phyloP scores from a whole-genome alignment of 1,284 basidiomycete genomes.

The Mycena citricolor region DNA sequence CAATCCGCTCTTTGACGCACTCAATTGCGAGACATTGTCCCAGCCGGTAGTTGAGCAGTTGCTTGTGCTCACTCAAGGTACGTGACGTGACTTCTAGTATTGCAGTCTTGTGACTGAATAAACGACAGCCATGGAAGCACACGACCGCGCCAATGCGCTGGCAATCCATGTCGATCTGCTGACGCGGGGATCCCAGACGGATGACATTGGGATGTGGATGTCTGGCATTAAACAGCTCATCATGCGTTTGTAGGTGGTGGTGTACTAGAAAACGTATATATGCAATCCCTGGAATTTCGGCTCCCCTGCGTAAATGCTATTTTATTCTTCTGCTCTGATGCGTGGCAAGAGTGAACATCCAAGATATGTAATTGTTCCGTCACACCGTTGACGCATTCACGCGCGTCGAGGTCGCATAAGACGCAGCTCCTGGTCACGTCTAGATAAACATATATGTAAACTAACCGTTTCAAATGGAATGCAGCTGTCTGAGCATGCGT shows the following conservation, averaged over 20 bases:
- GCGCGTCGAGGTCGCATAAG: too few species aligned
- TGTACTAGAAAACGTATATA: too few species aligned
- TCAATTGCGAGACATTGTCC: slow-evolving; percentile 91
- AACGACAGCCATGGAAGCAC: slow-evolving; percentile 68
- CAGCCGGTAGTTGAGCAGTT: slow-evolving; percentile 69
- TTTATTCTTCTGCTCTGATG: too few species aligned
- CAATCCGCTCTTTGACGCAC: slow-evolving; percentile 84
- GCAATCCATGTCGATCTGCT: slow-evolving; percentile 80
- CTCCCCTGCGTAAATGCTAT: too few species aligned
- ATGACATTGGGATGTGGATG: slow-evolving; percentile 87
- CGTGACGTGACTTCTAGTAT: slow-evolving; percentile 23
- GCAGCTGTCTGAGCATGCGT: too few species aligned
- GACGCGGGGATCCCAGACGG: slow-evolving; percentile 71
- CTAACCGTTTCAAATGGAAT: too few species aligned
- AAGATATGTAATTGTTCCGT: too few species aligned
- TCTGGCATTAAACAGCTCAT: slow-evolving; percentile 84
- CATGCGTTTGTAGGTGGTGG: slow-evolving; percentile 52
- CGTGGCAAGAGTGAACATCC: too few species aligned
- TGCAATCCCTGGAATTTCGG: too few species aligned
- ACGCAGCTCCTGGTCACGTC: too few species aligned
- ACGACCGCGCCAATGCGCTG: slow-evolving; percentile 69
- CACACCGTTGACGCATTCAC: too few species aligned
- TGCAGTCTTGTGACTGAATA: slow-evolving; percentile 17
- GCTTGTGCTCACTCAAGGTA: slow-evolving; percentile 66
- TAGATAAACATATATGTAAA: too few species aligned